Base-by-base conservation (phyloP, 2,329 filamentous ascomycete genomes). In the Pestalotiopsis sp. region DNA sequence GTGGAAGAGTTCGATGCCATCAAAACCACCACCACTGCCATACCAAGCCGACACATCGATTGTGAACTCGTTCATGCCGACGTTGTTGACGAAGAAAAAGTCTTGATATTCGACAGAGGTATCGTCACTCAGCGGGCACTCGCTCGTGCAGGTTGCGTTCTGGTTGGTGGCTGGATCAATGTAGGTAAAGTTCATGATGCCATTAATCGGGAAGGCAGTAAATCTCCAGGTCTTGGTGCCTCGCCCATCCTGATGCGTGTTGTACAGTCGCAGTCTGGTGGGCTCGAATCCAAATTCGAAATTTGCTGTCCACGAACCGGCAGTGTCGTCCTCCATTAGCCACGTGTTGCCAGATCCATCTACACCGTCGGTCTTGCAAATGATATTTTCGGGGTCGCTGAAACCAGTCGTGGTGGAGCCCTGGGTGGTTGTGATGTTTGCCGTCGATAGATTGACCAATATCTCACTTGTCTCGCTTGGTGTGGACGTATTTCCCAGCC, bases 151-250 rank as follows among this genome's bases (percentile, higher is more conserved):
- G 68, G 87, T 90, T 38, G 84, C 81, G 67, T 91, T 91, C 64
- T 88, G 82, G 31, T 92, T 92, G 1, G 89, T 92, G 52, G 78
- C 83, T 27, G 92, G 91, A 76, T 98, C 94, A 71, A 91, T 90
- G 75, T 96, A 98, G 49, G 94, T 97, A 76, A 99, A 87, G 80
- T 98, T 98, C 90, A 99, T 93, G 78, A 99, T 98, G 66, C 96
- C 96, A 71, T 93, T 91, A 75, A 95, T 89, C 4, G 95, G 95
- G 69, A 95, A 83, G 20, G 94, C 93, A 25, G 93, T 93, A 77
- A 94, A 97, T 68, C 94, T 90, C 83, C 93, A 99, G 0, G 92
- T 93, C 82, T 93, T 93, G 38, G 95, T 97, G 38, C 96, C 95
- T 72, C 94, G 91, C 65, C 93, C 94, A 74, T 96, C 90, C 66